phyloP scores from a whole-genome alignment of 148 eudicot species.

The Vaccinium darrowii region DNA sequence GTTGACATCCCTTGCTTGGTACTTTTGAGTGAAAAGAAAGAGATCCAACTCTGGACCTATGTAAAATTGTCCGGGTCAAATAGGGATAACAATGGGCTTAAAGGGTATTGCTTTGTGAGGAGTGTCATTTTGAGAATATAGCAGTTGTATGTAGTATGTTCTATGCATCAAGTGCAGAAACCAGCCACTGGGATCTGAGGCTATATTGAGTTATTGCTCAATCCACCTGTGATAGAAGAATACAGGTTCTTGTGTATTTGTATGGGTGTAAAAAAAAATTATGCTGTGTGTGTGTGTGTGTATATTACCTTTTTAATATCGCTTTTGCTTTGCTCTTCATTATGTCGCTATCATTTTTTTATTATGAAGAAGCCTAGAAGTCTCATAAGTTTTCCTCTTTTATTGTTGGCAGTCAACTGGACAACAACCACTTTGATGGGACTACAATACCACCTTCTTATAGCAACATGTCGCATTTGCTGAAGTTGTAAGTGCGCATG shows the following conservation, averaged over 20 bases:
- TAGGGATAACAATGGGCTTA: not conserved
- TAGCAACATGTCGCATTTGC: constrained; percentile 54
- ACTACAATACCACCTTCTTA: constrained; percentile 53
- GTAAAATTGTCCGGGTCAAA: not conserved
- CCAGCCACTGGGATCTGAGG: not conserved
- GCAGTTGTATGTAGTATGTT: not conserved
- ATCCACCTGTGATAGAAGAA: not conserved
- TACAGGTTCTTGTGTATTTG: not conserved
- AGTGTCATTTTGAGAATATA: not conserved
- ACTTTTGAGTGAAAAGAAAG: not conserved
- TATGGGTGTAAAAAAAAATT: not conserved
- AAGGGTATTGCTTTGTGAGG: not conserved
- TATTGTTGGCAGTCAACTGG: constrained; percentile 63
- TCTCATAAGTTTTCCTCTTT: not conserved
- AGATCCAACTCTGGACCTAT: not conserved
- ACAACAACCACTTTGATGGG: constrained; percentile 70
- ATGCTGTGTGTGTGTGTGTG: not conserved
- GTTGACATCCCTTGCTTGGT: not conserved
- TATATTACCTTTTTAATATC: constrained; percentile 5
- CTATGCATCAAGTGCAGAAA: not conserved
- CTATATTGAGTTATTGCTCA: not conserved
- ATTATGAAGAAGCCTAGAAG: no score
- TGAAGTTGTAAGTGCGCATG: constrained; percentile 61
- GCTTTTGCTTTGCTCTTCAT: not conserved
- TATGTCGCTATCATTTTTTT: not conserved